phyloP scores from a whole-genome alignment of 2,329 filamentous ascomycete genomes.

The Xylaria sp. region DNA sequence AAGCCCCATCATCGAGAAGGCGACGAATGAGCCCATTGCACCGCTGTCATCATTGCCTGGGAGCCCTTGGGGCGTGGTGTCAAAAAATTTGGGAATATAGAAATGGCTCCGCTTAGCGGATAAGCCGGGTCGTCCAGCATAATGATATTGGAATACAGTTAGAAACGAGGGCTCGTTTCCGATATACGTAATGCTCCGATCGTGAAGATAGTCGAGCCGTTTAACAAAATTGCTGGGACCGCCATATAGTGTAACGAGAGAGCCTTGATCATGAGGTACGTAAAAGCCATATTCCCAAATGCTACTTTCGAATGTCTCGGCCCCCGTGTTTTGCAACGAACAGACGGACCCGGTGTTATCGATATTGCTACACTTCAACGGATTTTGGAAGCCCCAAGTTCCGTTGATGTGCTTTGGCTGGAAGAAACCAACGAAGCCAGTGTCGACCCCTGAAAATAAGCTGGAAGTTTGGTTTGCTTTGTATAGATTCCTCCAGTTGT shows the following conservation, averaged over 20 bases:
- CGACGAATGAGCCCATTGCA: slow-evolving; percentile 71
- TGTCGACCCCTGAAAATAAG: slow-evolving; percentile 60
- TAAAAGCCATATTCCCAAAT: slow-evolving; percentile 76
- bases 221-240: slow-evolving; percentile 61
- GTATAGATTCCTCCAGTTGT: slow-evolving; percentile 72
- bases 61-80: slow-evolving; percentile 62
- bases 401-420: slow-evolving; percentile 71
- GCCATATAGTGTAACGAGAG: slow-evolving; percentile 64
- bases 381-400: slow-evolving; percentile 73
- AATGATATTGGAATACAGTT: slow-evolving; percentile 70
- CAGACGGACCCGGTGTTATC: slow-evolving; percentile 57
- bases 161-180: slow-evolving; percentile 59
- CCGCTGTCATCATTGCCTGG: slow-evolving; percentile 75
- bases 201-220: slow-evolving; percentile 69
- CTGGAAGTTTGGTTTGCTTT: slow-evolving; percentile 62
- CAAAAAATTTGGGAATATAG: slow-evolving; percentile 70
- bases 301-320: slow-evolving; percentile 75
- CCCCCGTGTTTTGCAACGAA: slow-evolving; percentile 62
- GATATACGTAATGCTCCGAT: slow-evolving; percentile 67
- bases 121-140: slow-evolving; percentile 65
- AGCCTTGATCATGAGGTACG: slow-evolving; percentile 59
- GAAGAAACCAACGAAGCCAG: slow-evolving; percentile 72
- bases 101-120: slow-evolving; percentile 61
- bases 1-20: slow-evolving; percentile 71
- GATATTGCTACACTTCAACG: slow-evolving; percentile 63